phyloP scores from a whole-genome alignment of 768 basidiomycete species.

The Agrocybe praecox region DNA sequence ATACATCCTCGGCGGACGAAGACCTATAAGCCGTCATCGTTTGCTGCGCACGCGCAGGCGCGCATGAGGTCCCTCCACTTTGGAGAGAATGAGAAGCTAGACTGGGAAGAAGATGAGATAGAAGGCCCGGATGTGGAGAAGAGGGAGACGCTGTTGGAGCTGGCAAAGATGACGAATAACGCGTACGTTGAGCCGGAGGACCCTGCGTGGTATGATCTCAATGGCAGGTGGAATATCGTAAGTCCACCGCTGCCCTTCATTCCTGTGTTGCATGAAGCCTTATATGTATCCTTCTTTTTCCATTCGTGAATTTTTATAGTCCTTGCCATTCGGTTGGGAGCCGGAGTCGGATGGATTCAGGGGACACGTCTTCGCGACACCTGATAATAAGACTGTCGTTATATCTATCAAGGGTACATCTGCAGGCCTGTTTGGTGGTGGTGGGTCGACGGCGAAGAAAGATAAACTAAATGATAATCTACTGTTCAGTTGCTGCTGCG shows the following conservation, averaged over 20 bases:
- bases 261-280: not conserved
- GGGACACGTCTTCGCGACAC: constrained; percentile 87
- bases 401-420: constrained; percentile 95
- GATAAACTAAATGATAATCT: constrained; percentile 95
- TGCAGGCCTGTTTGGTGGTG: constrained; percentile 69
- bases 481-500: constrained; percentile 94
- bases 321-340: constrained; percentile 91
- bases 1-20: constrained; percentile 38
- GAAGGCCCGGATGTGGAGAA: constrained; percentile 76
- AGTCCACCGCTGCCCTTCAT: constrained; percentile 18
- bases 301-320: constrained; percentile 35
- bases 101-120: constrained; percentile 80
- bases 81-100: constrained; percentile 45
- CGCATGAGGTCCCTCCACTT: constrained; percentile 45
- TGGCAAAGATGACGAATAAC: constrained; percentile 96
- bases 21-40: constrained; percentile 51
- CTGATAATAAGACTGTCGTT: constrained; percentile 82
- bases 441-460: constrained; percentile 85
- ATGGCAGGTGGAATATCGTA: constrained; percentile 62
- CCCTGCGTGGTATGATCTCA: constrained; percentile 77
- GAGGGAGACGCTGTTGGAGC: constrained; percentile 70
- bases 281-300: not conserved
- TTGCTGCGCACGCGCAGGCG: constrained; percentile 42
- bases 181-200: constrained; percentile 75
- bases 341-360: constrained; percentile 85